Base-by-base conservation (phyloP, 2,329 filamentous ascomycete species). In the Claviceps maximensis region DNA sequence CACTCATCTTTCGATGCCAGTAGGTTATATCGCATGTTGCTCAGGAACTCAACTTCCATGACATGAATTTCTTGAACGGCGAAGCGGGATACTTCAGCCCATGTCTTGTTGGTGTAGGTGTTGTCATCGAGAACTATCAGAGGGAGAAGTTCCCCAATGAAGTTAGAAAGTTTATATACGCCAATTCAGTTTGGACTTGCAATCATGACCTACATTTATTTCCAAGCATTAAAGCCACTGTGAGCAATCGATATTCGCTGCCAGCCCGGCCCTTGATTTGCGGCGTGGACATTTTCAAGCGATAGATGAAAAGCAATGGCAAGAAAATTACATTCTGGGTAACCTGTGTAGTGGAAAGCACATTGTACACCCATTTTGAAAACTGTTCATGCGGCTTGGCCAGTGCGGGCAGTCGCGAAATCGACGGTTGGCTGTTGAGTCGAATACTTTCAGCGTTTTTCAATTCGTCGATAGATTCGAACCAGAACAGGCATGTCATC, bases 1-100 rank as follows among this genome's bases (percentile, higher is more conserved):
- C 93, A 98, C 65, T 95, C 81, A 51, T 82, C 77, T 64, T 89
- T 84, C 3, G 90, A 94, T 3, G 88, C 89, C 65, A 91, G 83
- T 8, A 98, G 74, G 61, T 88, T 89, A 70, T 97, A 98, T 63
- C 91, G 83, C 84, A 98, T 95, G 69, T 97, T 97, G 74, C 91
- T 96, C 57, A 98, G 74, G 62, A 98, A 98, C 67, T 98, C 93
- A n/a, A 98, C 93, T 67, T 98, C 93, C 93, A 98, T 98, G 46
- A 96, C 86, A 66, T 98, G 93, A 50, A 98, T 95, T 69, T 98
- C 93, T 56, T 86, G 83, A 13, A 97, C 91, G 1, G 87, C 83
- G 56, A 98, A 95, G 46, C 87, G 87, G 1, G 93, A 97, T 12
- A 98, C 93, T 62, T 98, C 93, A 2, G 91, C 93, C 93, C 93